A percentile compares a stretch with the other conserved stretches of the same genome.
phyloP scores from a whole-genome alignment of 192 early-diverging fungal genomes.

The Phycomyces nitens region DNA sequence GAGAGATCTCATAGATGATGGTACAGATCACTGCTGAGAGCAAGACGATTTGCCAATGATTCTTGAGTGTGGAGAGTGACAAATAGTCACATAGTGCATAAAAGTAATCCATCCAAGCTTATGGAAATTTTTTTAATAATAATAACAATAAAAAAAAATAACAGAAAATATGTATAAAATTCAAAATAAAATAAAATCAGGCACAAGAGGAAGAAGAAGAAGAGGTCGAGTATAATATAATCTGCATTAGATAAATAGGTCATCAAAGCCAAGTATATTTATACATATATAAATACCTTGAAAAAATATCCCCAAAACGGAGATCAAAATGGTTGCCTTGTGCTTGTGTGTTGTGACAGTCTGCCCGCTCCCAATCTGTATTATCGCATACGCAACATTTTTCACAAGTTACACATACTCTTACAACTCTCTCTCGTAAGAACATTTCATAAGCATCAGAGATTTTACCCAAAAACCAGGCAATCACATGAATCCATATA shows the following conservation, averaged over 20 bases:
- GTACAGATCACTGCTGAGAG: slow-evolving; percentile 38
- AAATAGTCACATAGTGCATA: slow-evolving; percentile 43
- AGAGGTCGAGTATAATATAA: neutral
- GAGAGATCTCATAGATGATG: slow-evolving; percentile 57
- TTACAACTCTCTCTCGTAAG: too few relatives aligned
- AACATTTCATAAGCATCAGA: too few relatives aligned
- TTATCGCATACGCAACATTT: too few relatives aligned
- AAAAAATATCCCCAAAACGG: neutral
- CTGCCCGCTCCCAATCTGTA: too few relatives aligned
- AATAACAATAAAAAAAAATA: neutral
- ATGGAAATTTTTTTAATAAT: too few relatives aligned
- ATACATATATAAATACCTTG: neutral
- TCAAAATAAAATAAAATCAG: too few relatives aligned
- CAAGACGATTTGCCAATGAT: slow-evolving; percentile 61
- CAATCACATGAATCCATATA: too few relatives aligned
- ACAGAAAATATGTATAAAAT: too few relatives aligned
- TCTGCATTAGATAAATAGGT: neutral
- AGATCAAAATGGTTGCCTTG: too few relatives aligned
- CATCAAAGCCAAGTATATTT: neutral
- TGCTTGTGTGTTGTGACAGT: too few relatives aligned
- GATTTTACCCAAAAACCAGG: too few relatives aligned
- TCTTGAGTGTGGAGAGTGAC: slow-evolving; percentile 50
- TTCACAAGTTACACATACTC: too few relatives aligned
- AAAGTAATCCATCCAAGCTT: slow-evolving; percentile 17
- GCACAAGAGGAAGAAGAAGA: neutral